phyloP scores from a whole-genome alignment of 1,284 basidiomycete species.

The Porphyrellus sp. region DNA sequence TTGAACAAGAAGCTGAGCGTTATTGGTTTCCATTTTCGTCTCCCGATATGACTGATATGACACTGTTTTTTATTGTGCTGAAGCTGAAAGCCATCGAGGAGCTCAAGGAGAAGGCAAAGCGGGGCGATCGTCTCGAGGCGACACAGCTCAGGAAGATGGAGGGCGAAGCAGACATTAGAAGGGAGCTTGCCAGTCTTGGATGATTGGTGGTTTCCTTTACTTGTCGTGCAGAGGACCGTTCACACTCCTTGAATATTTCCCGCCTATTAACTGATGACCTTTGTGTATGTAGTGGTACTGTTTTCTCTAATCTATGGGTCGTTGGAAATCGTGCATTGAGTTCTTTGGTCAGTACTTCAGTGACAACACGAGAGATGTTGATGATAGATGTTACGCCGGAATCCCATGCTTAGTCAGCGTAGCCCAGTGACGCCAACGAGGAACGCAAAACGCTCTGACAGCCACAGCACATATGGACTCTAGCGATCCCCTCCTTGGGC shows the following conservation, averaged over 20 bases:
- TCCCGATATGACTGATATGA: constrained; percentile 2
- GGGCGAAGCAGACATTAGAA: constrained; percentile 77
- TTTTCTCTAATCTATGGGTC: not conserved
- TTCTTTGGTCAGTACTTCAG: too few relatives aligned
- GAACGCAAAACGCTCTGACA: too few relatives aligned
- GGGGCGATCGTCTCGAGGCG: constrained; percentile 87
- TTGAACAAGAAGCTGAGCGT: constrained; percentile 82
- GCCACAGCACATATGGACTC: too few relatives aligned
- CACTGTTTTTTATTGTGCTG: not conserved
- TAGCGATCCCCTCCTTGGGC: constrained; percentile 50
- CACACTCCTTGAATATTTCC: not conserved
- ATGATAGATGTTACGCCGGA: too few relatives aligned
- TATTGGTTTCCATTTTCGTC: not conserved
- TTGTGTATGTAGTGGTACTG: not conserved
- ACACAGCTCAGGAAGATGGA: constrained; percentile 97
- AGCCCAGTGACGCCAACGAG: too few relatives aligned
- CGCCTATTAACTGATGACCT: too few relatives aligned
- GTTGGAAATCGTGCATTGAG: too few relatives aligned
- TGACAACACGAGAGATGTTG: too few relatives aligned
- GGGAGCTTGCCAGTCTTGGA: constrained; percentile 57
- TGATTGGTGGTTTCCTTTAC: constrained; percentile 7
- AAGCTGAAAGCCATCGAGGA: constrained; percentile 95
- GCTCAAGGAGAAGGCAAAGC: constrained; percentile 83
- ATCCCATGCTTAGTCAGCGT: too few relatives aligned
- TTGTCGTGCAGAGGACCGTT: not conserved